A percentile compares a stretch with the other conserved stretches of the same genome.
These are phyloP conservation scores for Neonectria sp. DNA, from an alignment of 2,329 filamentous ascomycete genomes.

Conservation along the genomic window DNA sequence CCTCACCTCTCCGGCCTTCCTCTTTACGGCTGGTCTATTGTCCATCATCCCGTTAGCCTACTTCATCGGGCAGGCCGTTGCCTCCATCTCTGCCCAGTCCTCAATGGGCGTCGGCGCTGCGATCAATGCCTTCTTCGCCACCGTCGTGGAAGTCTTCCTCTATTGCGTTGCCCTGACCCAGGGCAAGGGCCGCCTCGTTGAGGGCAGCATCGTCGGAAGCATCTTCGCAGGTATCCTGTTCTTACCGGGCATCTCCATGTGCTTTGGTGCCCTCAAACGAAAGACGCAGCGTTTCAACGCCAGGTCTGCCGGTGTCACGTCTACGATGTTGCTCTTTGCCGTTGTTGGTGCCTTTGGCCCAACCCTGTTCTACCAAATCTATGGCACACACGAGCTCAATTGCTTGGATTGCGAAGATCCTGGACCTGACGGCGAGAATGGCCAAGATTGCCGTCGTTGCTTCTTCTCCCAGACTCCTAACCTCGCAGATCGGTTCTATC, in stretches of 20 bases:
- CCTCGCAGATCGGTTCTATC: slow-evolving; percentile 89
- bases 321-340: slow-evolving; percentile 97
- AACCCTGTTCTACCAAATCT: slow-evolving; percentile 98
- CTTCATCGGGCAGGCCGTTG: slow-evolving; percentile 98
- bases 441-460: slow-evolving; percentile 88
- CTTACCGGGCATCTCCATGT: slow-evolving; percentile 96
- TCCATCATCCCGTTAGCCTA: slow-evolving; percentile 98
- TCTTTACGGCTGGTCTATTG: slow-evolving; percentile 87
- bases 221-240: slow-evolving; percentile 98
- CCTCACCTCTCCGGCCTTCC: slow-evolving; percentile 86
- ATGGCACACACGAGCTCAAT: slow-evolving; percentile 95
- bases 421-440: slow-evolving; percentile 52
- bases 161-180: slow-evolving; percentile 95
- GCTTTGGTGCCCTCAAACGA: slow-evolving; percentile 96
- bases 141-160: slow-evolving; percentile 95
- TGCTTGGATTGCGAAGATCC: slow-evolving; percentile 77
- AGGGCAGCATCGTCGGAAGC: slow-evolving; percentile 97
- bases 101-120: slow-evolving; percentile 98
- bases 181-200: slow-evolving; percentile 92
- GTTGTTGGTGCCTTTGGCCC: slow-evolving; percentile 96
- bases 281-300: slow-evolving; percentile 99
- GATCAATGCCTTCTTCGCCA: slow-evolving; percentile 98
- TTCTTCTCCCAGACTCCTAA: slow-evolving; percentile 93
- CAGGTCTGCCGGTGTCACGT: slow-evolving; percentile 94
- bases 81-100: slow-evolving; percentile 97